phyloP scores from a whole-genome alignment of 768 basidiomycete species.

The Mycena haematopus region DNA sequence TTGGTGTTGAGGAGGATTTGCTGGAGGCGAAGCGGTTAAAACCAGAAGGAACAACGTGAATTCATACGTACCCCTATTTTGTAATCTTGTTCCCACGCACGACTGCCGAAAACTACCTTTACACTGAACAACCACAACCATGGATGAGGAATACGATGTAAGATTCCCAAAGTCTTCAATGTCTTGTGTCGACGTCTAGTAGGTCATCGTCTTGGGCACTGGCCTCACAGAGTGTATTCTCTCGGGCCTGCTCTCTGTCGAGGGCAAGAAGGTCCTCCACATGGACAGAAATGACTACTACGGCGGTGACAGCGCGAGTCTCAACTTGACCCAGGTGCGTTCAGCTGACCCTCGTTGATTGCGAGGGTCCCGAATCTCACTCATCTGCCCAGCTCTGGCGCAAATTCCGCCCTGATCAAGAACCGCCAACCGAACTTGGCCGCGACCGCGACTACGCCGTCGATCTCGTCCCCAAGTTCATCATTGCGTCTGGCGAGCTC shows the following conservation, averaged over 20 bases:
- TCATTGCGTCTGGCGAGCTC: slow-evolving; percentile 96
- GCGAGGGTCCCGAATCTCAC: slow-evolving; percentile 24
- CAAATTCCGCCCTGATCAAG: slow-evolving; percentile 85
- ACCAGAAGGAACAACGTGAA: slow-evolving; percentile 22
- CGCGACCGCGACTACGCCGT: slow-evolving; percentile 98
- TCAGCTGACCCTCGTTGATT: slow-evolving; percentile 14
- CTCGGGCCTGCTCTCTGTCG: slow-evolving; percentile 97
- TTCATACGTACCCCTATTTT: slow-evolving; percentile 15
- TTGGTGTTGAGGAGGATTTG: slow-evolving; percentile 37
- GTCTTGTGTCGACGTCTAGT: slow-evolving; percentile 28
- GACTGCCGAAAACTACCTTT: slow-evolving; percentile 15
- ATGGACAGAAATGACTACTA: slow-evolving; percentile 99
- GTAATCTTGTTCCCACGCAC: slow-evolving; percentile 16
- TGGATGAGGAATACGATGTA: slow-evolving; percentile 99
- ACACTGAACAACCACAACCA: slow-evolving; percentile 44
- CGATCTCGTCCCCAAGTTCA: slow-evolving; percentile 98
- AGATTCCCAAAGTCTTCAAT: slow-evolving; percentile 19
- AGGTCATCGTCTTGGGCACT: slow-evolving; percentile 94
- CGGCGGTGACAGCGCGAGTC: slow-evolving; percentile 94
- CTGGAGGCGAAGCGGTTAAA: slow-evolving; percentile 28
- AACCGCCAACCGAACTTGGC: slow-evolving; percentile 84
- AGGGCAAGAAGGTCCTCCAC: slow-evolving; percentile 99
- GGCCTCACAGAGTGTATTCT: slow-evolving; percentile 98
- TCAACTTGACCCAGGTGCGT: slow-evolving; percentile 94
- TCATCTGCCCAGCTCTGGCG: slow-evolving; percentile 77